phyloP scores from a whole-genome alignment of 345 rosid species.

The Melastoma malabathricum region DNA sequence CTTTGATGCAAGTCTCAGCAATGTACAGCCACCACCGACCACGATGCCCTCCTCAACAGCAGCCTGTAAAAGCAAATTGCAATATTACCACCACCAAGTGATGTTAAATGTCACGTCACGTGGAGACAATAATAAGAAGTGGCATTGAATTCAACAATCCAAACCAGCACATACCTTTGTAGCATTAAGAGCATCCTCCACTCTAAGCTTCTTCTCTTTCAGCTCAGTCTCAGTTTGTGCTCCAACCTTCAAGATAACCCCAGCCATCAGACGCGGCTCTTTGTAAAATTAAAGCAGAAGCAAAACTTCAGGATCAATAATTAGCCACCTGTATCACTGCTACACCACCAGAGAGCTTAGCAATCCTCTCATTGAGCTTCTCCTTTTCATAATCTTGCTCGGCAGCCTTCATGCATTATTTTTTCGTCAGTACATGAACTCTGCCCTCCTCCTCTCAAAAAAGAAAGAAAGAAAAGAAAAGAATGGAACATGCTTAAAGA shows the following conservation, averaged over 20 bases:
- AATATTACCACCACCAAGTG: background rate
- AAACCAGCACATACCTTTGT: conserved; percentile 46
- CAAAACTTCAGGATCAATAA: background rate
- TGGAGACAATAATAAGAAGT: too few species aligned
- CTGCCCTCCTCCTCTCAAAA: too few species aligned
- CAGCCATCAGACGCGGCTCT: too few species aligned
- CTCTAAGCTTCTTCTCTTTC: conserved; percentile 92
- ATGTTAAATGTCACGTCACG: too few species aligned
- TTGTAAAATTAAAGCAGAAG: too few species aligned
- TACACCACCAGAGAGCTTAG: conserved; percentile 83
- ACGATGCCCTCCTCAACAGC: conserved; percentile 89
- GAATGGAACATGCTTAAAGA: background rate
- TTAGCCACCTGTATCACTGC: conserved; percentile 63
- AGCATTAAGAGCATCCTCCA: conserved; percentile 98
- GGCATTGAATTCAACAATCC: background rate
- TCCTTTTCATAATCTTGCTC: conserved; percentile 95
- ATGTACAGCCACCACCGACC: conserved; percentile 84
- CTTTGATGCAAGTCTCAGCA: conserved; percentile 53
- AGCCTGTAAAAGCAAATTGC: conserved; percentile 29
- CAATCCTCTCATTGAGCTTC: conserved; percentile 86
- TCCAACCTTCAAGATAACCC: conserved; percentile 34
- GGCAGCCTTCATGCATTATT: conserved; percentile 36
- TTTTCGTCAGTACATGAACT: too few species aligned
- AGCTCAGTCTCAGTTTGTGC: conserved; percentile 89
- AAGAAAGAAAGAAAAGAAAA: conserved; percentile 1